phyloP scores from a whole-genome alignment of 2,329 filamentous ascomycete genomes.

The Cladosporium sp. region DNA sequence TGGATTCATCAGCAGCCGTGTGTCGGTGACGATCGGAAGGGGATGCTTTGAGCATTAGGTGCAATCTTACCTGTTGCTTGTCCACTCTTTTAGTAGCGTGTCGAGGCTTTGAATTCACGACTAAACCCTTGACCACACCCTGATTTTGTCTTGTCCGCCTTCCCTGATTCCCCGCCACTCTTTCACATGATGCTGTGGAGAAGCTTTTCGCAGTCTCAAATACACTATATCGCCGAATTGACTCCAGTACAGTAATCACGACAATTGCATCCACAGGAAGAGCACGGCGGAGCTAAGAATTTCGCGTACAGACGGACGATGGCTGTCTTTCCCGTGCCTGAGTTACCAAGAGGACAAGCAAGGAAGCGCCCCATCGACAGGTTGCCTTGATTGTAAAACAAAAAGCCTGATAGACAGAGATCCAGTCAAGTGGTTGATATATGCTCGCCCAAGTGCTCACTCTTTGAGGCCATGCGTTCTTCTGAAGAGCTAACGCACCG shows the following conservation, averaged over 20 bases:
- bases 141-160: not conserved
- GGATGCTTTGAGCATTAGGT: not conserved
- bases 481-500: not conserved
- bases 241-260: not conserved
- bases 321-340: not conserved
- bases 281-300: not conserved
- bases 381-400: not conserved
- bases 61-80: not conserved
- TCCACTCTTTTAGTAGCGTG: not conserved
- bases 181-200: not conserved
- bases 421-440: not conserved
- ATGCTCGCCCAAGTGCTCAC: not conserved
- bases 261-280: not conserved
- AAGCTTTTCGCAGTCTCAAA: not conserved
- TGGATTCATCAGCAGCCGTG: not conserved
- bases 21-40: not conserved
- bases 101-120: not conserved
- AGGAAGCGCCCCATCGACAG: not conserved
- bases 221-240: not conserved
- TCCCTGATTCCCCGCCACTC: not conserved
- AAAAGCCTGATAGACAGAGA: not conserved
- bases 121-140: not conserved
- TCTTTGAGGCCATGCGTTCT: not conserved
- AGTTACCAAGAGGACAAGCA: not conserved
- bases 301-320: not conserved